Conservation (phyloP, 768 basidiomycete species). For the Podaxis mareebaensis region DNA sequence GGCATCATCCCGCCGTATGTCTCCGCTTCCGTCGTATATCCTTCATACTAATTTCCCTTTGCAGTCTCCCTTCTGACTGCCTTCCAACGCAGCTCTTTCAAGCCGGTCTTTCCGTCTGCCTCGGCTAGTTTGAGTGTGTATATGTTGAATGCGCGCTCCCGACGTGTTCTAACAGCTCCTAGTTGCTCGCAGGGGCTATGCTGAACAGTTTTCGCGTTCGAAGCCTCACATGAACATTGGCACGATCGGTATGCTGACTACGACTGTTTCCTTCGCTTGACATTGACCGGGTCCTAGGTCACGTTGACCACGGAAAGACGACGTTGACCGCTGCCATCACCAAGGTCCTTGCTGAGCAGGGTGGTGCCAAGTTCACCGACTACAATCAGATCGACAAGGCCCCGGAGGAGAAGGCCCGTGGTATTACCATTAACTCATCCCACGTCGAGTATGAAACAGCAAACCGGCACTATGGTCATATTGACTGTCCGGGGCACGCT, state of each 20-base stretch:
- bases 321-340: slow-evolving; percentile 96
- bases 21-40: neutral
- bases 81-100: slow-evolving; percentile 36
- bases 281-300: slow-evolving; percentile 47
- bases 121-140: slow-evolving; percentile 30
- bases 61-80: slow-evolving; percentile 36
- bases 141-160: slow-evolving; percentile 14
- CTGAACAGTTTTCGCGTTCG: slow-evolving; percentile 71
- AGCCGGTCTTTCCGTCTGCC: slow-evolving; percentile 26
- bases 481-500: slow-evolving; percentile 96
- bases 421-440: slow-evolving; percentile 98
- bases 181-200: slow-evolving; percentile 71
- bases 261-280: neutral
- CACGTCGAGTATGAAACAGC: slow-evolving; percentile 98
- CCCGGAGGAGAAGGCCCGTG: slow-evolving; percentile 98
- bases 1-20: slow-evolving; percentile 45
- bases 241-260: slow-evolving; percentile 67
- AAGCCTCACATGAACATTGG: slow-evolving; percentile 97
- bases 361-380: slow-evolving; percentile 88
- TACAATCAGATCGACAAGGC: slow-evolving; percentile 99
- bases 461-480: slow-evolving; percentile 92
- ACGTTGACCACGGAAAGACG: slow-evolving; percentile 98
- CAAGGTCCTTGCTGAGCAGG: slow-evolving; percentile 79
- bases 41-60: slow-evolving; percentile 13
- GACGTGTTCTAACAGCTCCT: slow-evolving; percentile 2